Percentiles rank a stretch among this genome's conserved stretches.
These are phyloP conservation scores for Xeromyces bisporus DNA, from an alignment of 495 filamentous ascomycete genomes.

Conservation along the genomic window DNA sequence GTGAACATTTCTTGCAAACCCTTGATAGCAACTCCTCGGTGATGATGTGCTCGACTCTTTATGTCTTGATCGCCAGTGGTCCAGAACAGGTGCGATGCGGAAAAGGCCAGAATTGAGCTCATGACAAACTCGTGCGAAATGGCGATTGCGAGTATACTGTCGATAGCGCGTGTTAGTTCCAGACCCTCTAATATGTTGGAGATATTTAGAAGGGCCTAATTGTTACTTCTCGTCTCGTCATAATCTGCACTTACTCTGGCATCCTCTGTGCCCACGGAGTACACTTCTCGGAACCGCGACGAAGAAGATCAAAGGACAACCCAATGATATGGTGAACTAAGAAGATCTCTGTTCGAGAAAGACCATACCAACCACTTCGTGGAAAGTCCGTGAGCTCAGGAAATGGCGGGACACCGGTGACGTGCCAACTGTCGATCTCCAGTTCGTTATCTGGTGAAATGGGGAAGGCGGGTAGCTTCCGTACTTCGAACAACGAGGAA, in stretches of 20 bases:
- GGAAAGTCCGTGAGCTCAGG: constrained; percentile 58
- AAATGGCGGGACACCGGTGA: constrained; percentile 75
- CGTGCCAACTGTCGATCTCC: constrained; percentile 67
- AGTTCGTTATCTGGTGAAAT: constrained; percentile 70
- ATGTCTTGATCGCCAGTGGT: constrained; percentile 66
- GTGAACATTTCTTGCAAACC: constrained; percentile 78
- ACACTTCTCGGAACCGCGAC: constrained; percentile 58
- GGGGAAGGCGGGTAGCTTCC: constrained; percentile 60
- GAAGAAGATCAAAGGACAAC: constrained; percentile 66
- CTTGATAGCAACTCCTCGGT: constrained; percentile 67
- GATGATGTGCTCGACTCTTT: constrained; percentile 70
- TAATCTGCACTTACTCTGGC: constrained; percentile 51
- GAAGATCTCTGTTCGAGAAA: constrained; percentile 61
- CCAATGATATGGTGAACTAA: constrained; percentile 83
- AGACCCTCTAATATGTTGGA: too few species aligned
- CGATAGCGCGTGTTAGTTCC: too few species aligned
- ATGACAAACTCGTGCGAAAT: constrained; percentile 74
- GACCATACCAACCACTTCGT: constrained; percentile 37
- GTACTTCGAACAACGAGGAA: constrained; percentile 41
- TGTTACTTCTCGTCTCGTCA: too few species aligned
- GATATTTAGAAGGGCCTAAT: too few species aligned
- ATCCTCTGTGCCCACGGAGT: constrained; percentile 87
- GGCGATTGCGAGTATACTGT: constrained; percentile 71
- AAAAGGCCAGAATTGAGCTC: constrained; percentile 79
- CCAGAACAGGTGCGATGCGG: constrained; percentile 81